Base-by-base conservation (phyloP, 2,329 filamentous ascomycete genomes). In the Phoma herbarum region DNA sequence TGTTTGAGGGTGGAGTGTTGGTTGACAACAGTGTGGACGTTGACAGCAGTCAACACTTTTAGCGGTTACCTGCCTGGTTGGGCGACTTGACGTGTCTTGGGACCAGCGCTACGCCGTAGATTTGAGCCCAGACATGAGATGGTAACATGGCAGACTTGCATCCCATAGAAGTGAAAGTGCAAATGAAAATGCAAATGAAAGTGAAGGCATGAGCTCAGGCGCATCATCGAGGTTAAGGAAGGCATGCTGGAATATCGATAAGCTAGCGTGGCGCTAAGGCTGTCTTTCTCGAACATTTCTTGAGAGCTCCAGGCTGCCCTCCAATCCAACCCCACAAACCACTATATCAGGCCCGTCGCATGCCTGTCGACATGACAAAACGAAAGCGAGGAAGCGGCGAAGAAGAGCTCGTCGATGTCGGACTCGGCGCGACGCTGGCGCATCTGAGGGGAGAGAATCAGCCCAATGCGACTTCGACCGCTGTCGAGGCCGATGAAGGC, bases 341-440 rank as follows among this genome's bases (percentile, higher is more conserved):
- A 46, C 25, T n/a, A 29, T 14, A 29, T 18, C 42, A 48, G 23
- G 42, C 46, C 52, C 23, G 33, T 59, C 46, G 60, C 52, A 65
- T 58, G 50, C 53, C 54, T 52, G 43, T 35, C 58, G 54, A 60
- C 49, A 75, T 74, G 71, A 59, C 66, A 31, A 75, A 74, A 67
- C 67, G 71, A 62, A 74, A 75, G 66, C 65, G 70, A 48, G 58
- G 60, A 22, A 62, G 52, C 45, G 31, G 61, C 31, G 59, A 67
- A 22, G 62, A 68, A 5, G 63, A 70, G 16, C 47, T 43, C 33
- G 52, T 60, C n/a, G 57, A 62, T 43, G 61, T 70, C 42, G 69
- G 73, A 18, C 63, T 75, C 18, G 72, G 71, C 28, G 69, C 69
- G 35, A 74, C 72, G 35, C 57, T 74, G 48, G 70, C 71, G 47